Evolutionary conservation across 257 asterid genomes (phyloP).

Genomic region (Salvia hispanica): DNA sequence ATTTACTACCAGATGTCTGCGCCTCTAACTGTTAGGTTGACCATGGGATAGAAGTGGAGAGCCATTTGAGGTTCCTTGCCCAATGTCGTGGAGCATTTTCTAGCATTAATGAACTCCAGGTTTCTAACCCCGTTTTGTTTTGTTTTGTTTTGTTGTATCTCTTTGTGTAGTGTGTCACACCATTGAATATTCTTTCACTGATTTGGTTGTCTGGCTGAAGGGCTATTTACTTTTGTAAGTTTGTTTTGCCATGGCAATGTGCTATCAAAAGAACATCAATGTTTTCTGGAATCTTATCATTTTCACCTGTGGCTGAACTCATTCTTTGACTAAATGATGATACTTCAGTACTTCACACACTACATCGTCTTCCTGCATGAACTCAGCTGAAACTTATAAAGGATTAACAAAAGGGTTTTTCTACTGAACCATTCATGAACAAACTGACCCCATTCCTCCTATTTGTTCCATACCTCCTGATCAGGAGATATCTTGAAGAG

Average conservation of each 20-base stretch:
- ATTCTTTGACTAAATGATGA: slow-evolving; percentile 9
- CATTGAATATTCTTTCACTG: slow-evolving; percentile 18
- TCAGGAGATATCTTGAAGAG: slow-evolving; percentile 8
- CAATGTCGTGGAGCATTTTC: slow-evolving; percentile 87
- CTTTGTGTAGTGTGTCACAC: slow-evolving; percentile 13
- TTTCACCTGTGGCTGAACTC: not conserved
- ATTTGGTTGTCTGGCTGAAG: slow-evolving; percentile 12
- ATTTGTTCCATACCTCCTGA: not conserved
- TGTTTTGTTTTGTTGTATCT: not conserved
- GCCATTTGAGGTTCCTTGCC: slow-evolving; percentile 69
- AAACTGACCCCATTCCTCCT: not conserved
- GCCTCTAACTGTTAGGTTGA: slow-evolving; percentile 62
- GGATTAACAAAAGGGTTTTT: not conserved
- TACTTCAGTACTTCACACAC: not conserved
- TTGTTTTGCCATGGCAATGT: too few species aligned
- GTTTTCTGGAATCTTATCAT: not conserved
- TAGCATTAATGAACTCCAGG: slow-evolving; percentile 73
- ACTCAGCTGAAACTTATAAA: not conserved
- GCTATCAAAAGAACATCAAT: not conserved
- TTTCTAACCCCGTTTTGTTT: slow-evolving; percentile 26
- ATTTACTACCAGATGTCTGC: slow-evolving; percentile 23
- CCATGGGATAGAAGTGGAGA: slow-evolving; percentile 58
- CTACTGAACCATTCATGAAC: not conserved
- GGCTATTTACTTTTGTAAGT: slow-evolving; percentile 6
- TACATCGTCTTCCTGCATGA: slow-evolving; percentile 13